phyloP scores from a whole-genome alignment of 805 yeast genomes.

The Saccharomyces eubayanus region DNA sequence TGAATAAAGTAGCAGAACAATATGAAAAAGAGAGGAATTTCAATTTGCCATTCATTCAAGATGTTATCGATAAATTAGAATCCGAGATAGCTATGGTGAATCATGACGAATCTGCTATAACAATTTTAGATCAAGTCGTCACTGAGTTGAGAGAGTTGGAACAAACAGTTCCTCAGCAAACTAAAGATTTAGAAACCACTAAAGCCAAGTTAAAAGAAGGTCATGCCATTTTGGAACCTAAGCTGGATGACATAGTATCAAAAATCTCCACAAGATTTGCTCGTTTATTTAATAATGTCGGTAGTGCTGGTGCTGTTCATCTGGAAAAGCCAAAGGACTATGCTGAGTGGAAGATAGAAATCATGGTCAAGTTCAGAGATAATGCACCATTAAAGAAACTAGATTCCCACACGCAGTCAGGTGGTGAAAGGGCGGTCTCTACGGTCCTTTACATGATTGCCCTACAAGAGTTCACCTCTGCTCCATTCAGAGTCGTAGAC shows the following conservation, averaged over 20 bases:
- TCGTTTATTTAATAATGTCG: conserved; percentile 59
- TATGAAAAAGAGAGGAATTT: conserved; percentile 33
- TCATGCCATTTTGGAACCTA: conserved; percentile 50
- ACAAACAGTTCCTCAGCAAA: conserved; percentile 16
- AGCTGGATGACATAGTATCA: conserved; percentile 43
- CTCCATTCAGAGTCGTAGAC: conserved; percentile 93
- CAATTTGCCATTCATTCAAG: conserved; percentile 32
- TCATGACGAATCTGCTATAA: conserved; percentile 34
- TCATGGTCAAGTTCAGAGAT: conserved; percentile 79
- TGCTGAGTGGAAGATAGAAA: conserved; percentile 75
- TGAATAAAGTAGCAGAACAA: conserved; percentile 36
- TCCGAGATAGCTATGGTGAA: conserved; percentile 37
- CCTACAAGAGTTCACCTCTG: conserved; percentile 74
- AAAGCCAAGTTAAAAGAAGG: conserved; percentile 35
- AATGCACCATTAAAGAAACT: conserved; percentile 59
- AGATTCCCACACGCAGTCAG: conserved; percentile 87
- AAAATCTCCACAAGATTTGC: conserved; percentile 59
- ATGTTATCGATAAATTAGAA: conserved; percentile 37
- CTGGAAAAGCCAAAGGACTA: conserved; percentile 43
- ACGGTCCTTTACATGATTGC: conserved; percentile 87
- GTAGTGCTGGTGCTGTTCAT: conserved; percentile 77
- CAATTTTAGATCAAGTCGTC: conserved; percentile 27
- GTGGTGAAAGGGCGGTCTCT: conserved; percentile 95
- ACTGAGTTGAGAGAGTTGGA: conserved; percentile 17
- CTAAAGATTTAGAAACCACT: conserved; percentile 16